Percentiles rank a stretch among this genome's conserved stretches.
Evolutionary conservation across 1,139 yeast genomes (phyloP).

Genomic region (Debaryomyces fabryi): DNA sequence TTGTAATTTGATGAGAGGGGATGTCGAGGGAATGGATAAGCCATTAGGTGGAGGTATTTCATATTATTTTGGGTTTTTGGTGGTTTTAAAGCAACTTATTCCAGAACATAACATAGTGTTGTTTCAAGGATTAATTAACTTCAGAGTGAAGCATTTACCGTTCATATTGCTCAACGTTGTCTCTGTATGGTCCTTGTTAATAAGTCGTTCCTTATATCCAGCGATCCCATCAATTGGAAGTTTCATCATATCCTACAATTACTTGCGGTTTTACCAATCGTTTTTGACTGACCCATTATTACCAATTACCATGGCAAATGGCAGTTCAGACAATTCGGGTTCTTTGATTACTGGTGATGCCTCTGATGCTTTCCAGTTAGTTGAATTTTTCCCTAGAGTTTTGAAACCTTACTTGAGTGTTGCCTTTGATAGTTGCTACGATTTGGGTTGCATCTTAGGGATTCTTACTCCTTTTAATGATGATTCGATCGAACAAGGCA

Average conservation of each 20-base stretch:
- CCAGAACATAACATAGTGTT: conserved; percentile 85
- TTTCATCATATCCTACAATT: conserved; percentile 70
- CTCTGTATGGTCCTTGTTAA: conserved; percentile 45
- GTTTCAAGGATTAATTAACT: conserved; percentile 62
- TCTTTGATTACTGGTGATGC: conserved; percentile 72
- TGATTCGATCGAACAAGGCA: conserved; percentile 73
- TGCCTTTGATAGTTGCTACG: conserved; percentile 56
- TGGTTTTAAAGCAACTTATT: conserved; percentile 82
- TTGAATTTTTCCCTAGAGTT: conserved; percentile 75
- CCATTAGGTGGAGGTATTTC: conserved; percentile 77
- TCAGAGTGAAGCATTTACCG: conserved; percentile 76
- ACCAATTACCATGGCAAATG: conserved; percentile 38
- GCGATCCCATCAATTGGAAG: conserved; percentile 69
- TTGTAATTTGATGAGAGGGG: conserved; percentile 41
- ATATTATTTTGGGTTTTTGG: conserved; percentile 73
- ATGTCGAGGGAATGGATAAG: conserved; percentile 41
- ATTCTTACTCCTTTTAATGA: conserved; percentile 69
- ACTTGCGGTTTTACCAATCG: conserved; percentile 74
- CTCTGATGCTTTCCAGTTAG: conserved; percentile 82
- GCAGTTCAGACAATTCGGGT: conserved; percentile 19
- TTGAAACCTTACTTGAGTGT: conserved; percentile 56
- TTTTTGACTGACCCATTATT: conserved; percentile 39
- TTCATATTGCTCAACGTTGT: conserved; percentile 55
- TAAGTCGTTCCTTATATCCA: conserved; percentile 49
- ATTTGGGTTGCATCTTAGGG: conserved; percentile 54